Evolutionary conservation across 2,329 filamentous ascomycete genomes (phyloP).

Genomic region (Ilyonectria sp.): DNA sequence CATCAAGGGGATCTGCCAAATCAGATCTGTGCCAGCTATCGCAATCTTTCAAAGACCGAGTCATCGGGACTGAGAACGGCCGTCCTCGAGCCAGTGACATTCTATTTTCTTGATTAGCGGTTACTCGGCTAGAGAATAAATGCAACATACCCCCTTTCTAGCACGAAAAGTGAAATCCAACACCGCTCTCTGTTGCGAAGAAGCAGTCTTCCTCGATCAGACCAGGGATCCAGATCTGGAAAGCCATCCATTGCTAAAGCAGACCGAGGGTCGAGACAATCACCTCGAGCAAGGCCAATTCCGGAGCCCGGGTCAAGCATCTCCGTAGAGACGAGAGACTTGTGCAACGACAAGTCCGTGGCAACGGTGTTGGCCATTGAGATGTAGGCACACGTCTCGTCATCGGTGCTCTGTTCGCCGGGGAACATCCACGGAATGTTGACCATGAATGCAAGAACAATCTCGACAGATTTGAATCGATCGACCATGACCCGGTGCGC

Average conservation of each 20-base stretch:
- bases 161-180: slow-evolving; percentile 80
- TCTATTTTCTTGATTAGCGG: slow-evolving; percentile 44
- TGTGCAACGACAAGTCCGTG: slow-evolving; percentile 79
- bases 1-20: slow-evolving; percentile 77
- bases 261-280: slow-evolving; percentile 77
- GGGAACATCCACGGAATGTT: slow-evolving; percentile 84
- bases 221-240: slow-evolving; percentile 71
- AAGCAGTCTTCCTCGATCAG: slow-evolving; percentile 72
- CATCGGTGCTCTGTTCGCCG: slow-evolving; percentile 77
- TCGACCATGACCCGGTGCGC: slow-evolving; percentile 74
- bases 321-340: slow-evolving; percentile 72
- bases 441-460: slow-evolving; percentile 82
- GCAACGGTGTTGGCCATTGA: slow-evolving; percentile 79
- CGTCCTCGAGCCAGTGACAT: slow-evolving; percentile 80
- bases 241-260: slow-evolving; percentile 80
- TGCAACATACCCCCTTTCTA: slow-evolving; percentile 73
- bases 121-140: background rate
- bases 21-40: slow-evolving; percentile 78
- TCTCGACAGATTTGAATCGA: slow-evolving; percentile 79
- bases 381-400: slow-evolving; percentile 81
- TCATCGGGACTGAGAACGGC: slow-evolving; percentile 78
- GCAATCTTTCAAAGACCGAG: slow-evolving; percentile 76
- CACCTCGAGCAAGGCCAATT: slow-evolving; percentile 70
- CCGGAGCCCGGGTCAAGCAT: slow-evolving; percentile 61
- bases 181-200: slow-evolving; percentile 77